Evolutionary conservation across 2,329 filamentous ascomycete species (phyloP).

Genomic region (Cercospora brassicicola): DNA sequence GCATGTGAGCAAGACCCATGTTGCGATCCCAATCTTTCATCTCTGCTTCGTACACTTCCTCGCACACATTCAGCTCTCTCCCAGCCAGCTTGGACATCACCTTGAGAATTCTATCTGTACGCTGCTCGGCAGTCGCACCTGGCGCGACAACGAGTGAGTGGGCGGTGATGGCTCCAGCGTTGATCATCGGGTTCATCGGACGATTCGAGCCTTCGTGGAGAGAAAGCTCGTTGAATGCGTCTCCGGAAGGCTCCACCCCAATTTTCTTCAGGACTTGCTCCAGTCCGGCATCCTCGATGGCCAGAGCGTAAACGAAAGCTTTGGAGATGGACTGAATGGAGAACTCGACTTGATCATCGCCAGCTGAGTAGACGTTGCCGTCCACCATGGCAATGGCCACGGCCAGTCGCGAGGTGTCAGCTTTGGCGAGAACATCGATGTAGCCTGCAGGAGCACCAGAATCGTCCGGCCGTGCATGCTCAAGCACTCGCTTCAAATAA

Average conservation of each 20-base stretch:
- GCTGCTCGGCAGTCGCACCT: slow-evolving; percentile 39
- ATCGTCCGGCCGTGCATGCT: slow-evolving; percentile 25
- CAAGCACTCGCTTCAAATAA: slow-evolving; percentile 28
- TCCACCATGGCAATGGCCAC: slow-evolving; percentile 46
- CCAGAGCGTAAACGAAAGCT: slow-evolving; percentile 45
- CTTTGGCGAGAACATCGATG: slow-evolving; percentile 44
- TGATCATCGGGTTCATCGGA: slow-evolving; percentile 30
- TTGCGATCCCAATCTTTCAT: slow-evolving; percentile 37
- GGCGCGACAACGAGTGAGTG: slow-evolving; percentile 28
- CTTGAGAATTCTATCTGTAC: slow-evolving; percentile 42
- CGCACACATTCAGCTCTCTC: slow-evolving; percentile 35
- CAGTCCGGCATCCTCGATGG: slow-evolving; percentile 44
- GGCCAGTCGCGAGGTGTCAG: slow-evolving; percentile 44
- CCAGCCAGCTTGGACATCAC: slow-evolving; percentile 42
- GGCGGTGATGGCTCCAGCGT: slow-evolving; percentile 31
- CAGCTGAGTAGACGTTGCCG: slow-evolving; percentile 44
- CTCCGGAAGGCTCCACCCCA: slow-evolving; percentile 45
- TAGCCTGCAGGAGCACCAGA: slow-evolving; percentile 41
- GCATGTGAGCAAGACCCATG: slow-evolving; percentile 43
- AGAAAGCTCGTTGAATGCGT: slow-evolving; percentile 41
- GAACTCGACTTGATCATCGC: slow-evolving; percentile 45
- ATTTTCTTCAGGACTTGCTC: slow-evolving; percentile 43
- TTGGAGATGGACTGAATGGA: slow-evolving; percentile 49
- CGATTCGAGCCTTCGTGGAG: slow-evolving; percentile 26
- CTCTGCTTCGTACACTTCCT: slow-evolving; percentile 45